Conservation (phyloP, 148 eudicot genomes). For the Vaccinium myrtillus region DNA sequence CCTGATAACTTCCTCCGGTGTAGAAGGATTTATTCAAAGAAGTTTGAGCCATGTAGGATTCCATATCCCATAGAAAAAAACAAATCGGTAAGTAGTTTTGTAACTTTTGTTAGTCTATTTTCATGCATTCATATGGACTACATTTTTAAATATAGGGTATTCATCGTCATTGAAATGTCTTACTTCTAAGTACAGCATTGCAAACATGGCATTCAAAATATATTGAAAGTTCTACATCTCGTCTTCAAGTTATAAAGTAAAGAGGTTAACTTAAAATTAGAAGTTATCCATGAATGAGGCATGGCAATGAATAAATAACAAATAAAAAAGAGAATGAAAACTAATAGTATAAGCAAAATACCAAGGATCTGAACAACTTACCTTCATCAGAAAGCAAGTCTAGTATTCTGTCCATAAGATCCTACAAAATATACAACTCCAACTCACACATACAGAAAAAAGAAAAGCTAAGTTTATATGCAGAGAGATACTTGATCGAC, state of each 20-base stretch:
- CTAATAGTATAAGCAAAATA: background rate
- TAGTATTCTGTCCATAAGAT: conserved; percentile 73
- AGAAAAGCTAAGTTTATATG: background rate
- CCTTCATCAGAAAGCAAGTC: conserved; percentile 79
- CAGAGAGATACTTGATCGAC: background rate
- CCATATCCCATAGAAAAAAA: background rate
- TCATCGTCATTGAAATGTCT: background rate
- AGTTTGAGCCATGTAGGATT: conserved; percentile 1
- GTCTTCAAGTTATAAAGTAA: background rate
- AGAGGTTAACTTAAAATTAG: background rate
- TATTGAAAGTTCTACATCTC: background rate
- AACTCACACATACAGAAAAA: background rate
- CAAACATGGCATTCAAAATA: background rate
- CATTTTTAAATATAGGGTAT: background rate
- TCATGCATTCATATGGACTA: background rate
- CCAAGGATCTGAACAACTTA: conserved; percentile 28
- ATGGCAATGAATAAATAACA: background rate
- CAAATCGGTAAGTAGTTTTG: background rate
- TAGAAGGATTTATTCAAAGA: background rate
- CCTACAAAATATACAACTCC: conserved; percentile 44
- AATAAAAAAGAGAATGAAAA: background rate
- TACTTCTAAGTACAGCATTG: background rate
- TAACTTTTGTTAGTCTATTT: background rate
- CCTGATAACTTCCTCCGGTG: background rate
- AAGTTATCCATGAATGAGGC: background rate